These are phyloP conservation scores for Dichomitus squalens DNA, from an alignment of 1,284 basidiomycete species.

Conservation along the genomic window DNA sequence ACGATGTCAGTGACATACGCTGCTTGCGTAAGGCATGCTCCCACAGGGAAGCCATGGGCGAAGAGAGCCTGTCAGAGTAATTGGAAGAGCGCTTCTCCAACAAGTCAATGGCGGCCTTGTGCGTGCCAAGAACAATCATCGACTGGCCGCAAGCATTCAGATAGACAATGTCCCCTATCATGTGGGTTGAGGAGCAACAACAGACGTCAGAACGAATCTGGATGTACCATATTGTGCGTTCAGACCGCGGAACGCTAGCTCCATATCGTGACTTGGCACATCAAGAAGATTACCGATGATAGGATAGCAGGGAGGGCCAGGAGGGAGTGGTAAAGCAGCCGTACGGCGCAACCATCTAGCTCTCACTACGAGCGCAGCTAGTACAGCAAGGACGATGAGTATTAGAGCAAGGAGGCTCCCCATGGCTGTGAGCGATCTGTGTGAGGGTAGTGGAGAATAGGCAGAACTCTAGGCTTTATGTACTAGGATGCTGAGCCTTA, in stretches of 20 bases:
- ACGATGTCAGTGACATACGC: no score
- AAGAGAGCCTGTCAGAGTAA: slow-evolving; percentile 16
- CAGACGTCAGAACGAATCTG: background rate
- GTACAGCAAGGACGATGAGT: no score
- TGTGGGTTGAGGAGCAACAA: background rate
- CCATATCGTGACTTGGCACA: slow-evolving; percentile 1
- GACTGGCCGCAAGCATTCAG: slow-evolving; percentile 12
- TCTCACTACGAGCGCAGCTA: no score
- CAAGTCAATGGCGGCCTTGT: slow-evolving; percentile 36
- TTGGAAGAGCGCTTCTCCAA: slow-evolving; percentile 43
- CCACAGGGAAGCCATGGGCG: slow-evolving; percentile 12
- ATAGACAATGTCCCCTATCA: slow-evolving; percentile 14
- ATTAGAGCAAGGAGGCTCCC: no score
- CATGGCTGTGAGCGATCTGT: no score
- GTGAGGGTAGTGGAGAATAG: no score
- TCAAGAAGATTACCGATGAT: slow-evolving; percentile 10
- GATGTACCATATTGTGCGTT: background rate
- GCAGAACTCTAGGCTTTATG: no score
- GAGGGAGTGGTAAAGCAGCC: slow-evolving; percentile 3
- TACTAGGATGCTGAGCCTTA: no score
- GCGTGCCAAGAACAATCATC: slow-evolving; percentile 20
- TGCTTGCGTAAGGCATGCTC: background rate
- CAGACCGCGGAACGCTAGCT: background rate
- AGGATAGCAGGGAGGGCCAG: slow-evolving; percentile 4
- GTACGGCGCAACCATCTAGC: no score